These are phyloP conservation scores for Suillus decipiens DNA, from an alignment of 768 basidiomycete genomes.

Conservation along the genomic window DNA sequence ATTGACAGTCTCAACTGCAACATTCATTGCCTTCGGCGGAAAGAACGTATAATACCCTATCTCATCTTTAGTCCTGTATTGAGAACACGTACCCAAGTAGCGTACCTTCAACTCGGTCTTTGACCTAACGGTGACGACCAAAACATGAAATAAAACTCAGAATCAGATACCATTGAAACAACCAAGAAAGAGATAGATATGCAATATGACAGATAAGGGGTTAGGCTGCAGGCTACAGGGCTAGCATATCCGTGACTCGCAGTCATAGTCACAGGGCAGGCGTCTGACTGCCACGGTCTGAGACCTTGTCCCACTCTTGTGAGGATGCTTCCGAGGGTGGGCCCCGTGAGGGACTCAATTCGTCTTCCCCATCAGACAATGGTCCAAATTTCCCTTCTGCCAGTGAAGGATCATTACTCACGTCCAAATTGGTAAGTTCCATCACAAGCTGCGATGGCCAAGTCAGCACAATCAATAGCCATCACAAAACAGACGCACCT, in stretches of 20 bases:
- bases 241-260: conserved; percentile 28
- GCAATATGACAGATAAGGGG: conserved; percentile 18
- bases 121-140: conserved; percentile 48
- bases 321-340: conserved; percentile 87
- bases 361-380: conserved; percentile 50
- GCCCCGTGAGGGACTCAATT: conserved; percentile 60
- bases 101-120: conserved; percentile 77
- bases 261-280: conserved; percentile 45
- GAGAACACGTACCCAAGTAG: conserved; percentile 20
- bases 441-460: conserved; percentile 55
- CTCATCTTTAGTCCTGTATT: conserved; percentile 20
- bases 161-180: conserved; percentile 55
- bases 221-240: conserved; percentile 24
- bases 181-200: conserved; percentile 21
- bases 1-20: conserved; percentile 50
- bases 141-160: conserved; percentile 35
- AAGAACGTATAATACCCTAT: conserved; percentile 78
- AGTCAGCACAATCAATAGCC: conserved; percentile 12
- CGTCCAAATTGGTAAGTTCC: conserved; percentile 86
- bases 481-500: conserved; percentile 43
- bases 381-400: conserved; percentile 27
- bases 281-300: conserved; percentile 66
- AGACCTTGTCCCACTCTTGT: conserved; percentile 88
- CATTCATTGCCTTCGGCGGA: conserved; percentile 73
- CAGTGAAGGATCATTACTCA: conserved; percentile 62